Conservation (phyloP, 768 basidiomycete species). For the Erythrobasidium yunnanense region DNA sequence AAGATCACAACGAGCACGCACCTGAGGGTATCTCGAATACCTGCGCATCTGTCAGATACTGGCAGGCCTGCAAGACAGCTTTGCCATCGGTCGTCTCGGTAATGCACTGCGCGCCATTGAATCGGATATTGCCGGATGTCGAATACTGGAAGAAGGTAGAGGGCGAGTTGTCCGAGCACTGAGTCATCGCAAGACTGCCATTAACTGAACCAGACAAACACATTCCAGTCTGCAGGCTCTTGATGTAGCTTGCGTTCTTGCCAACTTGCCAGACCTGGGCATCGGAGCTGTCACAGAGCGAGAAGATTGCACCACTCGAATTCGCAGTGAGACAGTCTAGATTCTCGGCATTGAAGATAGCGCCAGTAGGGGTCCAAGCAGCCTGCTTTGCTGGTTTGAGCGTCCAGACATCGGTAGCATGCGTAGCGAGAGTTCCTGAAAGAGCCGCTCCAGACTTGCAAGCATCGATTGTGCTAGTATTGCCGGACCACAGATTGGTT, state of each 20-base stretch:
- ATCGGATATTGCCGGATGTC: conserved; percentile 1
- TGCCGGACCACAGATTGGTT: not conserved
- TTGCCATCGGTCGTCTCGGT: not conserved
- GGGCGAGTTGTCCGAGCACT: not conserved
- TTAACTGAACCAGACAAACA: not conserved
- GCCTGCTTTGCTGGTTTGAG: not conserved
- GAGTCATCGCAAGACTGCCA: not conserved
- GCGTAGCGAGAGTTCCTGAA: not conserved
- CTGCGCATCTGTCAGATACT: conserved; percentile 3
- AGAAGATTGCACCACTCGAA: not conserved
- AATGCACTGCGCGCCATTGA: not conserved
- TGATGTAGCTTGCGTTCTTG: conserved; percentile 1
- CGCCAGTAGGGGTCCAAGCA: conserved; percentile 5
- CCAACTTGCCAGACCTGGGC: conserved; percentile 5
- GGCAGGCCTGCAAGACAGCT: not conserved
- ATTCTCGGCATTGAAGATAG: conserved; percentile 10
- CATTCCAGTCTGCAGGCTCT: not conserved
- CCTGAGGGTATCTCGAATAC: conserved; percentile 18
- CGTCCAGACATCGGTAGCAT: conserved; percentile 4
- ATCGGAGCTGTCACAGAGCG: not conserved
- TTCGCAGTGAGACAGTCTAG: not conserved
- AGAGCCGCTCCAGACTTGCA: not conserved
- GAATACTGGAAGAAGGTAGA: not conserved
- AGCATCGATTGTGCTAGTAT: conserved; percentile 1
- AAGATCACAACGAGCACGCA: not conserved